Evolutionary conservation across 2,329 filamentous ascomycete species (phyloP).

Genomic region (Fusarium coicis): DNA sequence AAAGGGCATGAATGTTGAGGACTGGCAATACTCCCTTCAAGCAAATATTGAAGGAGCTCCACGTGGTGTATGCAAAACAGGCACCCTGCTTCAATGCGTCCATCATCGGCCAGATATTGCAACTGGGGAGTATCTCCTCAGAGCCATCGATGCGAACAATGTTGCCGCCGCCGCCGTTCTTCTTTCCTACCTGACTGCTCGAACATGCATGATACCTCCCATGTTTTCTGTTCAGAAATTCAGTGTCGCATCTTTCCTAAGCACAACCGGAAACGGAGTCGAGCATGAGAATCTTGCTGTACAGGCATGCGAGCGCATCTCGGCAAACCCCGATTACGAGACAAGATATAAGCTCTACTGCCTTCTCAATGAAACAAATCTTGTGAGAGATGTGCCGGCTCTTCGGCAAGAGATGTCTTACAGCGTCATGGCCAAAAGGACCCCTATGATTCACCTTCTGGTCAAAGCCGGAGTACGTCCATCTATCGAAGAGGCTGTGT

Average conservation of each 20-base stretch:
- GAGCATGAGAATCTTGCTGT: not conserved
- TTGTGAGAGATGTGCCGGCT: not conserved
- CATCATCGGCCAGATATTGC: not conserved
- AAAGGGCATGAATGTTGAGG: not conserved
- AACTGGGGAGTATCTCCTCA: not conserved
- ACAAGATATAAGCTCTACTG: not conserved
- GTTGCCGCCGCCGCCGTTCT: not conserved
- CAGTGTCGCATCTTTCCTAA: not conserved
- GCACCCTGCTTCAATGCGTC: not conserved
- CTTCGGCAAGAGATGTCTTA: not conserved
- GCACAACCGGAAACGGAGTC: not conserved
- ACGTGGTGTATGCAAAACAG: not conserved
- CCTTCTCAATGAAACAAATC: not conserved
- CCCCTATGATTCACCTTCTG: not conserved
- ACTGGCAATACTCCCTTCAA: not conserved
- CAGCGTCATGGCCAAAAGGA: not conserved
- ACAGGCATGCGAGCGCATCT: not conserved
- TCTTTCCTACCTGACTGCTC: not conserved
- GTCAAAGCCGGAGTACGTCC: not conserved
- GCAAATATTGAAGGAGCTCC: not conserved
- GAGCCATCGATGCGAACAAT: not conserved
- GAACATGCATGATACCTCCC: not conserved
- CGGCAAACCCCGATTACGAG: not conserved
- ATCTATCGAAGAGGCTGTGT: not conserved
- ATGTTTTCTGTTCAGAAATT: not conserved